A percentile compares a stretch with the other conserved stretches of the same genome.
Evolutionary conservation across 1,139 yeast species (phyloP).

Genomic region (Pichia sp.): DNA sequence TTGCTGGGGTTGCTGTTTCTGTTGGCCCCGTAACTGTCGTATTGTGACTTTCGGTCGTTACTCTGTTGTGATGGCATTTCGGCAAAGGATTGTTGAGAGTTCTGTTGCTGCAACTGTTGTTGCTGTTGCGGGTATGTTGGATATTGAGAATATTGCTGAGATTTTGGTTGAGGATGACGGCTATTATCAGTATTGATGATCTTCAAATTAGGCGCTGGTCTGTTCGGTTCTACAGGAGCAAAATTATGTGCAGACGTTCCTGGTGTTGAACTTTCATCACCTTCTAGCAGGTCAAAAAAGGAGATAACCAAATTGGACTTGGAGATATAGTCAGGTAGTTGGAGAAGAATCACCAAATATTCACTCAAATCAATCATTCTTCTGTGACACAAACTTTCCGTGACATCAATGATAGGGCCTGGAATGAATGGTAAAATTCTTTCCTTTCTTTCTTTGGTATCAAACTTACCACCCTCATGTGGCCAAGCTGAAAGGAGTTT

Average conservation of each 20-base stretch:
- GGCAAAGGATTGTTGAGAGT: conserved; percentile 1
- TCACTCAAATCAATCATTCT: conserved; percentile 80
- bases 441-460: conserved; percentile 42
- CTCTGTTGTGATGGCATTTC: conserved; percentile 25
- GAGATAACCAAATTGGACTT: conserved; percentile 60
- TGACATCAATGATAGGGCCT: conserved; percentile 90
- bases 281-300: conserved; percentile 63
- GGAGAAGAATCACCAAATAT: conserved; percentile 68
- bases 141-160: too few species aligned
- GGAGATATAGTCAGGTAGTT: conserved; percentile 72
- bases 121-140: conserved; percentile 8
- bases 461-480: conserved; percentile 81
- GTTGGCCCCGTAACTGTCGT: too few species aligned
- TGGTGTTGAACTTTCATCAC: conserved; percentile 35
- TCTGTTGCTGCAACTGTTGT: conserved; percentile 8
- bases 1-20: conserved; percentile 18
- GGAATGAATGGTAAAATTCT: conserved; percentile 92
- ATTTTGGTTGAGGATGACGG: neutral
- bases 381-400: conserved; percentile 79
- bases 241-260: conserved; percentile 4
- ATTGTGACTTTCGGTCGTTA: conserved; percentile 27
- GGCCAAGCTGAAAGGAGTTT: conserved; percentile 79
- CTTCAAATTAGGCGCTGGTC: conserved; percentile 25
- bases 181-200: conserved; percentile 17
- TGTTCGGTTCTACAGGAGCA: conserved; percentile 20